Percentiles rank a stretch among this genome's conserved stretches.
Conservation (phyloP, 192 early-diverging fungal genomes). For the Coemansia umbellata region DNA sequence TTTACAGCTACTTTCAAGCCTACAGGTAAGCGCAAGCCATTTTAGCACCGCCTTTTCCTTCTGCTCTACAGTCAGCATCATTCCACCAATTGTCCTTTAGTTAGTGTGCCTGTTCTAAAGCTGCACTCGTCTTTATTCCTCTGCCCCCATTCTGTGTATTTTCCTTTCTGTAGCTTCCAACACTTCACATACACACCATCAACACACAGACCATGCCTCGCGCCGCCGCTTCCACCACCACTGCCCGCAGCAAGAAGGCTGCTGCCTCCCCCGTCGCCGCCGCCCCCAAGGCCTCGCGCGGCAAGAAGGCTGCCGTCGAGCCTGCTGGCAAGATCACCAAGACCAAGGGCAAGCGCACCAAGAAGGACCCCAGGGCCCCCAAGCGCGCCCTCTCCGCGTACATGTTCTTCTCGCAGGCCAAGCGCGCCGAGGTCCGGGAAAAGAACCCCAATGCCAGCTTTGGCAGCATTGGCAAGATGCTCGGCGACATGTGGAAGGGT, state of each 20-base stretch:
- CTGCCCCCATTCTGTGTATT: background rate
- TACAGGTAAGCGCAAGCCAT: conserved; percentile 25
- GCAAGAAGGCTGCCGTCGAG: conserved; percentile 8
- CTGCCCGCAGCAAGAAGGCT: conserved; percentile 21
- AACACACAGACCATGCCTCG: conserved; percentile 33
- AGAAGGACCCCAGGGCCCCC: conserved; percentile 82
- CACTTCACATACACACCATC: background rate
- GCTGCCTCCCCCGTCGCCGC: conserved; percentile 5
- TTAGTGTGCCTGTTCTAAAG: too few species aligned
- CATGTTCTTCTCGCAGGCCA: conserved; percentile 86
- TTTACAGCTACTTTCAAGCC: background rate
- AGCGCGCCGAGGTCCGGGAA: conserved; percentile 70
- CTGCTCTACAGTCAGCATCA: too few species aligned
- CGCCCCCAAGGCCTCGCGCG: conserved; percentile 1
- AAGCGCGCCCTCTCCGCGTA: conserved; percentile 90
- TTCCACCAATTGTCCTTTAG: too few species aligned
- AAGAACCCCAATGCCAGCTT: conserved; percentile 74
- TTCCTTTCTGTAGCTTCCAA: background rate
- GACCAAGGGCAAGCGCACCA: conserved; percentile 49
- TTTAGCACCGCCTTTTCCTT: too few species aligned
- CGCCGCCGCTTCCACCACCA: conserved; percentile 1
- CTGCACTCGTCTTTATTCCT: background rate
- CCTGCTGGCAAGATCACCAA: conserved; percentile 45
- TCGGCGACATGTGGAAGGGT: conserved; percentile 68
- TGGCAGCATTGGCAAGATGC: conserved; percentile 65